A percentile compares a stretch with the other conserved stretches of the same genome.
Conservation (phyloP, 2,329 filamentous ascomycete species). For the Colletotrichum sp. region DNA sequence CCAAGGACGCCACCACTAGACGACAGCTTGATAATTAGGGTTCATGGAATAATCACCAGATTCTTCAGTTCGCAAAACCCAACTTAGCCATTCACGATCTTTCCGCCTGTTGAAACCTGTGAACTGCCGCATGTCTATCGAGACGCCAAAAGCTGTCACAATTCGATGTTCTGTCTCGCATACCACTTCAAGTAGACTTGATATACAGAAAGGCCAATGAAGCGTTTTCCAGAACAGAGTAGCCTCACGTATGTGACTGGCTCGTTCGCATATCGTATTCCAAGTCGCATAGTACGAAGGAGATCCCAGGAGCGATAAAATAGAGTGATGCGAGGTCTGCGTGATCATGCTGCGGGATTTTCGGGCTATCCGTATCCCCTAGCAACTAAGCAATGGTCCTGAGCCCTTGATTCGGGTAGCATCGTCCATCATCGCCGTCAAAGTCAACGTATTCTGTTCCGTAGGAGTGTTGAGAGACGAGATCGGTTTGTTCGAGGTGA, state of each 20-base stretch:
- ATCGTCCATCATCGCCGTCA: neutral
- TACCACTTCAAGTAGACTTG: neutral
- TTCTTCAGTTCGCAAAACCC: neutral
- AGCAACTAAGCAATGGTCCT: no score
- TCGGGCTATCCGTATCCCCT: neutral
- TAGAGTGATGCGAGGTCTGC: accelerated
- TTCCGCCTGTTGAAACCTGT: no score
- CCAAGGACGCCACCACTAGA: accelerated
- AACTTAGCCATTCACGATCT: neutral
- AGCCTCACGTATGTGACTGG: neutral
- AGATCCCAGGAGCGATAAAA: neutral
- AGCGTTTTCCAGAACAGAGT: accelerated
- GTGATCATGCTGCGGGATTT: accelerated
- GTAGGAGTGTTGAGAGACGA: neutral
- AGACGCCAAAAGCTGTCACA: neutral
- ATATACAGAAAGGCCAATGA: neutral
- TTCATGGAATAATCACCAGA: neutral
- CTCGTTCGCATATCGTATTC: accelerated
- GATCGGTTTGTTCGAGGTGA: neutral
- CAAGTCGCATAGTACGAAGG: neutral
- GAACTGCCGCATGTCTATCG: accelerated
- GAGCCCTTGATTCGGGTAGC: neutral
- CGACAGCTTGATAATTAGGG: accelerated
- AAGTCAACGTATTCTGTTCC: neutral
- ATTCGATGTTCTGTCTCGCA: neutral